Percentiles rank a stretch among this genome's conserved stretches.
Evolutionary conservation across 768 basidiomycete genomes (phyloP).

Genomic region (Pisolithus orientalis): DNA sequence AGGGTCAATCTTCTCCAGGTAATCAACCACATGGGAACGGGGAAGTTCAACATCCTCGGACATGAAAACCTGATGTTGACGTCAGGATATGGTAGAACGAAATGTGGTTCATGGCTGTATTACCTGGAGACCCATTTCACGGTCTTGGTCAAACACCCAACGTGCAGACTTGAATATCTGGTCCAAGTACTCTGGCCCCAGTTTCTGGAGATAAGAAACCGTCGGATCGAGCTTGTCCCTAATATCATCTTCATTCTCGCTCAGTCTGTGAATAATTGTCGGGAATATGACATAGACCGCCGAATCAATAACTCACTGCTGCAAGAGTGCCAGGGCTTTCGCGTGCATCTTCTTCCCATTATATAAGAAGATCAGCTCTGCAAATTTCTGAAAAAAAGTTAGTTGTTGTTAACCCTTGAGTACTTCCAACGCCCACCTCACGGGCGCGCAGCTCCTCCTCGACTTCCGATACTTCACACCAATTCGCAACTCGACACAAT

Average conservation of each 20-base stretch:
- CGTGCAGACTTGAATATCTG: constrained; percentile 76
- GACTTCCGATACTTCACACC: constrained; percentile 94
- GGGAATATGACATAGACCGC: not conserved
- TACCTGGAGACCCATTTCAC: constrained; percentile 73
- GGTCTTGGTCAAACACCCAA: constrained; percentile 80
- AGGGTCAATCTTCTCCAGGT: constrained; percentile 66
- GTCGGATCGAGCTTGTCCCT: constrained; percentile 80
- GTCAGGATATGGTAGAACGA: not conserved
- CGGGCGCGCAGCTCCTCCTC: constrained; percentile 79
- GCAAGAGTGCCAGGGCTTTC: constrained; percentile 79
- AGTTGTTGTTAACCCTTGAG: not conserved
- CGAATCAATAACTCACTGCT: constrained; percentile 52
- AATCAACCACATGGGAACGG: constrained; percentile 64
- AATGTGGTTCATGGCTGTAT: not conserved
- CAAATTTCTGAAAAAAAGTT: constrained; percentile 61
- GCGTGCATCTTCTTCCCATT: constrained; percentile 94
- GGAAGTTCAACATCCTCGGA: constrained; percentile 94
- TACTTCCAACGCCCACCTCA: constrained; percentile 45
- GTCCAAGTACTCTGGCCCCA: constrained; percentile 75
- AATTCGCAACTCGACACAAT: constrained; percentile 86
- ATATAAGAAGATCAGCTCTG: constrained; percentile 87
- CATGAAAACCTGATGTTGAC: constrained; percentile 70
- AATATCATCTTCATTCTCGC: constrained; percentile 68
- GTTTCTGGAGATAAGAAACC: constrained; percentile 83
- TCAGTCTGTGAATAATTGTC: constrained; percentile 44